phyloP scores from a whole-genome alignment of 805 yeast species.

The Teunomyces funiuensis region DNA sequence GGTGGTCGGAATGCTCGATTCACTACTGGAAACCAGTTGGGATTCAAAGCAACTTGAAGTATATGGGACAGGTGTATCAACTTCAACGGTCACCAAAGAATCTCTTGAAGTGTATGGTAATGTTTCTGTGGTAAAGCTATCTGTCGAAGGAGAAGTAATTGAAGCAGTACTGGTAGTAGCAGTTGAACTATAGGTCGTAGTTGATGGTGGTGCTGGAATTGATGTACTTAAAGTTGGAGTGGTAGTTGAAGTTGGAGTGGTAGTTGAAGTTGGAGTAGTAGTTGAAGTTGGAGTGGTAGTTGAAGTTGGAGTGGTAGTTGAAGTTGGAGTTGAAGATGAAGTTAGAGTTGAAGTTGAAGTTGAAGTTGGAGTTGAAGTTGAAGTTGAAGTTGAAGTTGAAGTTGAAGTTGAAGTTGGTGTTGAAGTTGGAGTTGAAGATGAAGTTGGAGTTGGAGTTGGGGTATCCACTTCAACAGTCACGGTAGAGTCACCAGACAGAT shows the following conservation, averaged over 20 bases:
- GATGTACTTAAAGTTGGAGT: no score
- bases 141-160: slow-evolving; percentile 5
- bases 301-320: no score
- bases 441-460: not conserved
- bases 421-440: not conserved
- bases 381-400: not conserved
- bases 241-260: no score
- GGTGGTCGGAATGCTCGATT: no score
- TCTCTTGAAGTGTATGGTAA: slow-evolving; percentile 5
- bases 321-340: not conserved
- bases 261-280: not conserved
- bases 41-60: no score
- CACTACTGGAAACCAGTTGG: no score
- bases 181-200: not conserved
- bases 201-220: no score
- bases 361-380: no score
- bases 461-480: slow-evolving; percentile 3
- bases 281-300: not conserved
- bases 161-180: not conserved
- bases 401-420: not conserved
- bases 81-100: slow-evolving; percentile 2
- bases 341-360: no score
- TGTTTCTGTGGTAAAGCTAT: not conserved
- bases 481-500: slow-evolving; percentile 1
- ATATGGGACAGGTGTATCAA: not conserved